Evolutionary conservation across 305 asterid species (phyloP), one percentile per base, ranked within the genome.

Genomic region (Solanum hybrid): DNA sequence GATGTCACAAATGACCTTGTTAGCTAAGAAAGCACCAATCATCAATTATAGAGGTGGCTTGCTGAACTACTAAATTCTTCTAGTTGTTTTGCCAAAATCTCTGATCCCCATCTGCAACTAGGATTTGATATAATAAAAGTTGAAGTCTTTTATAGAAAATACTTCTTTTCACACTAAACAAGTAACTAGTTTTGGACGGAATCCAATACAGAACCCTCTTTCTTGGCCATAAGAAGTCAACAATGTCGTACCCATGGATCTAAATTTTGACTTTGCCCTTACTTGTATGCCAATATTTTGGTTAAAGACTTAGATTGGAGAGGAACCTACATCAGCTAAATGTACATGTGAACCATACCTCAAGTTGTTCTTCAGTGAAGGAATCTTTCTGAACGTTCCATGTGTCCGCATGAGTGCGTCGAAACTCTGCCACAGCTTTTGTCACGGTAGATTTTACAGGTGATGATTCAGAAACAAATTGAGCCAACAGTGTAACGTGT

Each of bases 341-440:
- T 77, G 84, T 73, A 80, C 64, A 56, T 11, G 35, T 13, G 86
- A 89, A 79, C 76, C 72, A 42, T 91, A 98, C 99, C 99, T 98
- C 99, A 72, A 98, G 99, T 91, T 98, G 99, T 87, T 97, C 99
- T 93, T 98, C 99, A 7, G 96, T 97, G 91, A 98, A 97, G 36
- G 94, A 91, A 90, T 97, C 99, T 93, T 97, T 98, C 75, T 98
- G 99, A 91, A 98, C 92, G 90, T 94, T 97, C 99, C 99, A 98
- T 77, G 98, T 97, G 92, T 98, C 99, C 60, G 99, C 99, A 92
- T 98, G 99, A 89, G 99, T 97, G 78, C 99, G 98, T 12, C 99
- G 98, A 89, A 98, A 98, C 88, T 98, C 99, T 80, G 99, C 99
- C 89, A 98, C 93, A 4, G 99, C 99, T 93, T 98, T 98, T 38